Evolutionary conservation across 2,329 filamentous ascomycete species (phyloP).

Genomic region (Sarocladiaceae sp.): DNA sequence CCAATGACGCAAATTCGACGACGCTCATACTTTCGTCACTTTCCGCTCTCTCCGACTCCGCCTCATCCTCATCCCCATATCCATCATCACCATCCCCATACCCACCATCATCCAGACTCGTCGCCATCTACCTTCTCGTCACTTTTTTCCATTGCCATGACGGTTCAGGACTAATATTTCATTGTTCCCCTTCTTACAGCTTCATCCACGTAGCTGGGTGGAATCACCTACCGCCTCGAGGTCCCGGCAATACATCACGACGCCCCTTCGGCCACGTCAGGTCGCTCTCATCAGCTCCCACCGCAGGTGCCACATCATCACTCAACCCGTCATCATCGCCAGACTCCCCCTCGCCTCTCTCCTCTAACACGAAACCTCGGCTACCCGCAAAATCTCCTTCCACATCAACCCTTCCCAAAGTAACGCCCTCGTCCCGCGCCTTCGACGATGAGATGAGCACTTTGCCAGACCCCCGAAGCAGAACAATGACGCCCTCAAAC

Average conservation of each 20-base stretch:
- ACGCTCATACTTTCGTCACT: no score
- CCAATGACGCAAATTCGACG: no score
- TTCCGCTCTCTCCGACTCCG: no score
- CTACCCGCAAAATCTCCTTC: constrained; percentile 33
- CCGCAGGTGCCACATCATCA: constrained; percentile 18
- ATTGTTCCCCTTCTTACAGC: constrained; percentile 27
- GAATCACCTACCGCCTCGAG: constrained; percentile 33
- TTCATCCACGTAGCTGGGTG: constrained; percentile 49
- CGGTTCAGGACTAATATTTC: neutral
- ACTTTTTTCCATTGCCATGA: neutral
- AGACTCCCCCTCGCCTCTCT: constrained; percentile 30
- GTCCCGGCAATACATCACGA: constrained; percentile 16
- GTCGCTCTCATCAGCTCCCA: constrained; percentile 47
- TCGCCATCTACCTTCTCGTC: neutral
- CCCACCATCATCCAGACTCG: neutral
- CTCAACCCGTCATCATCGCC: constrained; percentile 12
- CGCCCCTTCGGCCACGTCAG: constrained; percentile 43
- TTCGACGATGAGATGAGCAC: constrained; percentile 61
- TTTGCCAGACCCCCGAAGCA: constrained; percentile 57
- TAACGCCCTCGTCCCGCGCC: constrained; percentile 29
- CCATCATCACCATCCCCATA: no score
- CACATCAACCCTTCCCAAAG: constrained; percentile 27
- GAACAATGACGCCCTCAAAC: constrained; percentile 39
- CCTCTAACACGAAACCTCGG: constrained; percentile 30
- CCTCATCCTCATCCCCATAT: no score